Conservation (phyloP, 2,329 filamentous ascomycete species). For the Boeremia exigua region DNA sequence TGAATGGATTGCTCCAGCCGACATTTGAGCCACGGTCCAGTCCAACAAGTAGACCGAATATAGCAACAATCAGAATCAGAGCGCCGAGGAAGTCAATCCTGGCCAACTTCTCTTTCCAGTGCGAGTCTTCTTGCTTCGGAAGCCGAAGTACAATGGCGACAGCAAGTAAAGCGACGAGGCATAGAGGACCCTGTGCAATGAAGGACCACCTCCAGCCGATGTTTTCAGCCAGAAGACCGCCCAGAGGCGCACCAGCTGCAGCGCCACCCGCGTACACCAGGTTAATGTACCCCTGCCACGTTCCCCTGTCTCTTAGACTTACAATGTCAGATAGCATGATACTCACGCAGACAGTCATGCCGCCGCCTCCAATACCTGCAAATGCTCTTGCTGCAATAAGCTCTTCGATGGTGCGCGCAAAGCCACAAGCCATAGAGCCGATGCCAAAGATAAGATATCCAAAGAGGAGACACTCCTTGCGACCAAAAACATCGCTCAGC, state of each 20-base stretch:
- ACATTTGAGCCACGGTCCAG: slow-evolving; percentile 76
- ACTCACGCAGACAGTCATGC: slow-evolving; percentile 72
- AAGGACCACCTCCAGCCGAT: slow-evolving; percentile 83
- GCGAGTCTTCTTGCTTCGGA: slow-evolving; percentile 62
- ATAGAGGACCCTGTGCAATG: slow-evolving; percentile 72
- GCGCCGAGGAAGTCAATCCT: slow-evolving; percentile 79
- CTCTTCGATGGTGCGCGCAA: slow-evolving; percentile 68
- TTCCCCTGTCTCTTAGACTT: slow-evolving; percentile 70
- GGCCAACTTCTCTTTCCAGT: slow-evolving; percentile 70
- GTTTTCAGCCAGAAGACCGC: slow-evolving; percentile 72
- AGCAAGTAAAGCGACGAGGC: slow-evolving; percentile 67
- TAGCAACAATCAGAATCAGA: slow-evolving; percentile 67
- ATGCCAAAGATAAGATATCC: slow-evolving; percentile 69
- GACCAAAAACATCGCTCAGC: slow-evolving; percentile 73
- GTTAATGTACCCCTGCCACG: slow-evolving; percentile 78
- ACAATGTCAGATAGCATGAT: slow-evolving; percentile 76
- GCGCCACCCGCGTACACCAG: slow-evolving; percentile 74
- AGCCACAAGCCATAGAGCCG: slow-evolving; percentile 68
- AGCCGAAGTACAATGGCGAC: slow-evolving; percentile 69
- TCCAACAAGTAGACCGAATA: slow-evolving; percentile 70
- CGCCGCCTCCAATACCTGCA: slow-evolving; percentile 71
- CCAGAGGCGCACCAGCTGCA: slow-evolving; percentile 71
- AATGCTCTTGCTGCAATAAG: slow-evolving; percentile 70
- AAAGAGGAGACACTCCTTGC: slow-evolving; percentile 69
- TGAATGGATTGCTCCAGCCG: slow-evolving; percentile 67